A percentile compares a stretch with the other conserved stretches of the same genome.
These are phyloP conservation scores for Ganoderma meredithae DNA, from an alignment of 1,284 basidiomycete genomes.

Conservation along the genomic window DNA sequence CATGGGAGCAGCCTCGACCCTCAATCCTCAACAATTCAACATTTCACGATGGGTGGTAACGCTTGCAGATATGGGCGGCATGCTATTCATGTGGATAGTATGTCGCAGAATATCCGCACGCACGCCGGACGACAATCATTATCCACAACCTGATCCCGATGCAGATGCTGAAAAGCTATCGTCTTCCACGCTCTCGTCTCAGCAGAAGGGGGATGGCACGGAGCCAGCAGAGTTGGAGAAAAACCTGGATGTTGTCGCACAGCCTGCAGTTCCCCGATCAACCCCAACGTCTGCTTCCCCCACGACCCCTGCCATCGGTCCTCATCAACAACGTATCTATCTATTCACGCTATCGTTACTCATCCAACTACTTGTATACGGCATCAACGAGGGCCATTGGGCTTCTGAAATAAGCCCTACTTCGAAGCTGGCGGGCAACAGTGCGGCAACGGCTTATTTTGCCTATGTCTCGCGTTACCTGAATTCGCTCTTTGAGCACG, in stretches of 20 bases:
- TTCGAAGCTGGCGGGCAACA: neutral
- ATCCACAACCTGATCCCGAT: neutral
- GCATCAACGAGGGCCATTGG: neutral
- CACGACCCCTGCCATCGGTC: neutral
- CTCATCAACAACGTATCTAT: constrained; percentile 1
- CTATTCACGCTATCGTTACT: neutral
- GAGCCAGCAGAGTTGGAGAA: neutral
- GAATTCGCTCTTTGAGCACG: neutral
- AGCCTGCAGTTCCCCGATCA: neutral
- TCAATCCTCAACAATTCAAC: neutral
- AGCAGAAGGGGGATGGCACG: neutral
- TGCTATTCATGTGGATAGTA: neutral
- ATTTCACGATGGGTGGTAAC: neutral
- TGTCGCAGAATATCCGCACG: neutral
- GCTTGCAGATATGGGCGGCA: neutral
- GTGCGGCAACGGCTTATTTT: neutral
- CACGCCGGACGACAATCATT: neutral
- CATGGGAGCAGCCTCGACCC: neutral
- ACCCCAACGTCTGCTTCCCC: neutral
- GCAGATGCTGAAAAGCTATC: neutral
- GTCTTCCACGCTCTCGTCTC: neutral
- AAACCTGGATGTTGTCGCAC: neutral
- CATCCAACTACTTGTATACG: neutral
- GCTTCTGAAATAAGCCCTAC: neutral
- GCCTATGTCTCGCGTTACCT: neutral